Base-by-base conservation (phyloP, 1,284 basidiomycete species). In the Puccinia brachypodii region DNA sequence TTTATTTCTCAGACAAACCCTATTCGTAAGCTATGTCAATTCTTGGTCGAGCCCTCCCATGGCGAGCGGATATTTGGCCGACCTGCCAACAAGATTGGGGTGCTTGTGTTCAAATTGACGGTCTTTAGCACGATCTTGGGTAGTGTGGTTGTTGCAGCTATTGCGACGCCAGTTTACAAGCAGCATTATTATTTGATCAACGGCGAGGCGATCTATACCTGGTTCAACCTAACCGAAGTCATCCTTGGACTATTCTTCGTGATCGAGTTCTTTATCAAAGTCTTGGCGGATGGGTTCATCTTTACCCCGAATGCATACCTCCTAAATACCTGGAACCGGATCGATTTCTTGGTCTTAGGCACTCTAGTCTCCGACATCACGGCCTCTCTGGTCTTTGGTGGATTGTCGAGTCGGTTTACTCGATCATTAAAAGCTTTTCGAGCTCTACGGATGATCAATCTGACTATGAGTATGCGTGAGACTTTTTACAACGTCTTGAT, bases 401-500 rank as follows among this genome's bases (percentile, higher is more conserved):
- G 93, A 60, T 85, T 85, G 83, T 89, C 96, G 68, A 93, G 91
- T 86, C 91, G 95, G 22, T 89, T 94, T 78, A 95, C 94, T 2
- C 90, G 95, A 40, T 91, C 95, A 0, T 87, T 98, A 84, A 97
- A 96, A 86, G 95, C 94, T 0, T 90, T 98, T 78, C 90, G 96
- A 31, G 94, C 94, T 0, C 89, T 99, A 16, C 90, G 96, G 1
- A 88, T 98, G 56, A 95, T 98, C 88, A 98, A 95, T 0, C 89
- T 97, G 76, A 92, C 95, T 83, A 91, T 92, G 75, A 91, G 90
- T 83, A 93, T 97, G 91, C 91, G 96, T 4, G 91, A 91, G 77
- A 96, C 96, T 0, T 96, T 98, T 87, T 91, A 96, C 85, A 92
- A 92, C n/a, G 89, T 98, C 76, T 92, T 98, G 85, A 92, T 98